Percentiles rank a stretch among this genome's conserved stretches.
These are phyloP conservation scores for Panus rudis DNA, from an alignment of 768 basidiomycete genomes.

Conservation along the genomic window DNA sequence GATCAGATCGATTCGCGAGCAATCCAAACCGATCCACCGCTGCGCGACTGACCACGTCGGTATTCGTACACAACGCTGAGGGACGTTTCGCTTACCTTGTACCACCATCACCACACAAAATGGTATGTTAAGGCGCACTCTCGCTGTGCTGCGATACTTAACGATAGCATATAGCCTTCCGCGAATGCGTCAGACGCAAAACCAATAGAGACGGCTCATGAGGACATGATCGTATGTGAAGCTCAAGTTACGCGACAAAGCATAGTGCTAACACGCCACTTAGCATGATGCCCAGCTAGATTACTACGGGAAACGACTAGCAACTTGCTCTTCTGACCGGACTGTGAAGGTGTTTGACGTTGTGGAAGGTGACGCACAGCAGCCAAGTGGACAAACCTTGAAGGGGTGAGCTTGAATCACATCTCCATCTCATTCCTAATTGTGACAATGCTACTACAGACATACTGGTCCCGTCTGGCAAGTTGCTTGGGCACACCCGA, in stretches of 20 bases:
- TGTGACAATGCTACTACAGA: constrained; percentile 31
- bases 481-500: constrained; percentile 97
- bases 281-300: constrained; percentile 98
- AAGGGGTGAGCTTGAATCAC: constrained; percentile 54
- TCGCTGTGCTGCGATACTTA: too few species aligned
- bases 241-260: neutral
- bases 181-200: constrained; percentile 52
- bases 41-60: too few species aligned
- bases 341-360: constrained; percentile 95
- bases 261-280: constrained; percentile 5
- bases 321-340: constrained; percentile 93
- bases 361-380: constrained; percentile 76
- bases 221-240: constrained; percentile 91
- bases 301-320: constrained; percentile 94
- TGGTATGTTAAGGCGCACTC: too few species aligned
- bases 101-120: too few species aligned
- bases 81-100: too few species aligned
- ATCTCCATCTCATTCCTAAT: neutral
- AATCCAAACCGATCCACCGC: too few species aligned
- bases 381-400: constrained; percentile 61
- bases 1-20: too few species aligned
- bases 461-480: constrained; percentile 99
- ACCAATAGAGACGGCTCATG: constrained; percentile 91
- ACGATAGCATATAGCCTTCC: constrained; percentile 1
- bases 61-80: too few species aligned